Conservation (phyloP, 2,329 filamentous ascomycete species). For the Alternaria conjuncta region DNA sequence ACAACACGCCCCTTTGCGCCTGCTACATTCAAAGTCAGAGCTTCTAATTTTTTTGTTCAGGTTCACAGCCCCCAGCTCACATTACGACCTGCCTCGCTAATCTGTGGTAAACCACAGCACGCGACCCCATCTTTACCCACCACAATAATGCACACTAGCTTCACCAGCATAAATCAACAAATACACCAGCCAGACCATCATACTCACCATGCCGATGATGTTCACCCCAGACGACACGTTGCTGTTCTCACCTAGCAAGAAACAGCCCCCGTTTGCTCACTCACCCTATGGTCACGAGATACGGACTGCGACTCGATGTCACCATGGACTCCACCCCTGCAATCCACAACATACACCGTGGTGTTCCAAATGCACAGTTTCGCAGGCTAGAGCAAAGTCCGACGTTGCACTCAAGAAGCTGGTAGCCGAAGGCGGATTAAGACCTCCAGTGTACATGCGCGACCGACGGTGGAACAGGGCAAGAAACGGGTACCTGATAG, state of each 20-base stretch:
- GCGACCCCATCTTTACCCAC: slow-evolving; percentile 13
- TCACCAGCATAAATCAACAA: slow-evolving; percentile 13
- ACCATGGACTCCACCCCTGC: slow-evolving; percentile 31
- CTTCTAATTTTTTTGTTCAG: neutral
- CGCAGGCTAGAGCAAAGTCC: slow-evolving; percentile 19
- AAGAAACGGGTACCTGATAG: slow-evolving; percentile 22
- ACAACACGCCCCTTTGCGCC: slow-evolving; percentile 1
- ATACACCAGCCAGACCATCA: slow-evolving; percentile 12
- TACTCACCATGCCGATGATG: slow-evolving; percentile 16
- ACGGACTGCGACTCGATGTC: slow-evolving; percentile 26
- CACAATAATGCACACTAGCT: slow-evolving; percentile 18
- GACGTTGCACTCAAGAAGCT: slow-evolving; percentile 19
- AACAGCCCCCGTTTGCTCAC: neutral
- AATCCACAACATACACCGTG: slow-evolving; percentile 20
- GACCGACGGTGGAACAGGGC: slow-evolving; percentile 28
- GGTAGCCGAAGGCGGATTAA: slow-evolving; percentile 19
- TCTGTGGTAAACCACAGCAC: slow-evolving; percentile 18
- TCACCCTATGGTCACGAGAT: slow-evolving; percentile 16
- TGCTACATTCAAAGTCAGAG: slow-evolving; percentile 7
- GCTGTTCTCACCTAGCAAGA: neutral
- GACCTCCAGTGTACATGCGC: slow-evolving; percentile 15
- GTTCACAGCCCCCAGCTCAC: slow-evolving; percentile 1
- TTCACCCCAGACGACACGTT: slow-evolving; percentile 1
- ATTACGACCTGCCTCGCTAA: slow-evolving; percentile 5
- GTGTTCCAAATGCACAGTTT: slow-evolving; percentile 26